Evolutionary conservation across 331 rosid genomes (phyloP).

Genomic region (Cydonia oblonga): DNA sequence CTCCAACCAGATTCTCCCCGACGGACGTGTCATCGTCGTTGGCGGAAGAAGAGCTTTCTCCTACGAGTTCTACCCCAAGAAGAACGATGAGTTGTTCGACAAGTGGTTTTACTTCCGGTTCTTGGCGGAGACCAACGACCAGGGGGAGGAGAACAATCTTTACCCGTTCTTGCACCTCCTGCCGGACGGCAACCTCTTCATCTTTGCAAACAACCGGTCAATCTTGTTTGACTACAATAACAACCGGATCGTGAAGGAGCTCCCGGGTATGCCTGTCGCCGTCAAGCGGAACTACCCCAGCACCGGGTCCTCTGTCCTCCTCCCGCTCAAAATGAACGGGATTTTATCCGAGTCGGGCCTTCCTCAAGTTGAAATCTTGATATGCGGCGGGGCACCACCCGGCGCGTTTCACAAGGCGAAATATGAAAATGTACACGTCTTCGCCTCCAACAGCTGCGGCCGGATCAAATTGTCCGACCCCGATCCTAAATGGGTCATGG

Average conservation of each 20-base stretch:
- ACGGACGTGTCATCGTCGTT: conserved; percentile 41
- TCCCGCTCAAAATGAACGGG: conserved; percentile 29
- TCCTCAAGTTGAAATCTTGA: conserved; percentile 43
- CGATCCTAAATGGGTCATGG: conserved; percentile 52
- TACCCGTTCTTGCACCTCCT: conserved; percentile 71
- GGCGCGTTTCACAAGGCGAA: conserved; percentile 34
- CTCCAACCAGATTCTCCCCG: conserved; percentile 52
- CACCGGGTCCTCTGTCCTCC: conserved; percentile 61
- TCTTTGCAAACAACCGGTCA: conserved; percentile 57
- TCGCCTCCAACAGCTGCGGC: conserved; percentile 51
- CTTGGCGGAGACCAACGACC: conserved; percentile 45
- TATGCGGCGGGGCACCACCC: conserved; percentile 61
- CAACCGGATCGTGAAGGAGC: conserved; percentile 23
- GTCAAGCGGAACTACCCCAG: conserved; percentile 62
- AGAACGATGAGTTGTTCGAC: neutral
- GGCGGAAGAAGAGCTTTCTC: conserved; percentile 45
- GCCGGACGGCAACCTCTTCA: conserved; percentile 61
- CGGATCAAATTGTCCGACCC: conserved; percentile 39
- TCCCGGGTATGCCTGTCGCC: conserved; percentile 37
- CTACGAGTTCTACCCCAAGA: conserved; percentile 66
- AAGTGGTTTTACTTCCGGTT: conserved; percentile 20
- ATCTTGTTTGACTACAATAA: conserved; percentile 32
- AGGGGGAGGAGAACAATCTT: conserved; percentile 63
- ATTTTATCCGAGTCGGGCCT: neutral
- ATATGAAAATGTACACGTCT: conserved; percentile 3